Base-by-base conservation (phyloP, 352 stramenopile species). In the Phytopythium aichiense region DNA sequence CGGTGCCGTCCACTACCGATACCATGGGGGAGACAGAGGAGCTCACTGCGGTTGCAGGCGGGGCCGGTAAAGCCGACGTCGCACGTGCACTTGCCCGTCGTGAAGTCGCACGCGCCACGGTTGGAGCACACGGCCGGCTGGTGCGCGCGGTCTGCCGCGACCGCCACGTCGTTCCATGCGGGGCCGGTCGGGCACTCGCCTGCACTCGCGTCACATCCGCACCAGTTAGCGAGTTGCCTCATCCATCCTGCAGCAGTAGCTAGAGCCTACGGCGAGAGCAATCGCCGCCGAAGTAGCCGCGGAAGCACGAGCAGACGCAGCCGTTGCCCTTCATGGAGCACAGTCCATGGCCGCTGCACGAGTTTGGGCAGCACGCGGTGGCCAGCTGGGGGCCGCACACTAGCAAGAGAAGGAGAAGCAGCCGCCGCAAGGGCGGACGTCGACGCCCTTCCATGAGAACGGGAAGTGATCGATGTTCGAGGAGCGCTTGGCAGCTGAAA, bases 231-330 rank as follows among this genome's bases (percentile, higher is more conserved):
- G 49, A 22, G 9, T 13, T 16, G 30, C 18, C 5, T 12, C 13
- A 6, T 23, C 1, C 8, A 55, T 23, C 18, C 59, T 25, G 38
- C 5, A 66, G 33, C 33, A 62, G 22, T 18, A 28, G 9, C 4
- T 33, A 9, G 8, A 15, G 15, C 68, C 35, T 67, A 78, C 85
- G 79, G 9, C 64, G 71, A 11, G 92, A 98, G 79, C 94, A 98
- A 74, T 98, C 94, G n/a, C 84, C 83, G 23, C 89, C 92, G 9
- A 64, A 74, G 71, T 88, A 98, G 28, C 90, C 88, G 52, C 79
- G 79, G 63, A 95, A 97, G 69, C 90, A 98, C 52, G 72, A 61
- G 60, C 81, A 97, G 31, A 81, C 20, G 68, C 84, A 94, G 60
- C 82, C 82, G 52, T 89, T 91, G 61, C 84, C 82, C 7, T 57